These are phyloP conservation scores for Cryphonectria nitschkei DNA, from an alignment of 2,329 filamentous ascomycete genomes.

Conservation along the genomic window DNA sequence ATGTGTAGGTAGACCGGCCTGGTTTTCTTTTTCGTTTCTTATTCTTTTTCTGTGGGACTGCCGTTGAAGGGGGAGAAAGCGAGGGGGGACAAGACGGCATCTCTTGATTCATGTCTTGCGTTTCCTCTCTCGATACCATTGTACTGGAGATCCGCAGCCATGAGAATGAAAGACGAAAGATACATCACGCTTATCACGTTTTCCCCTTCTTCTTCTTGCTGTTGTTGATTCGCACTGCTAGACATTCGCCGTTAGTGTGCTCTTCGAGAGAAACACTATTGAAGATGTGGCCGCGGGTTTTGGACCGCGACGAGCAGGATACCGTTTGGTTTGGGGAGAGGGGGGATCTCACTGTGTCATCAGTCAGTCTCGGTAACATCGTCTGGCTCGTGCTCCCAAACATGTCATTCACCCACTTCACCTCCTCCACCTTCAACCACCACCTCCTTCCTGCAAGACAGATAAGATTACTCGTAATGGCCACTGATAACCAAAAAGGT, in stretches of 20 bases:
- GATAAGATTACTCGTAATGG: background rate
- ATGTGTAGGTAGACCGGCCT: constrained; percentile 19
- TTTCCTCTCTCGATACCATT: constrained; percentile 41
- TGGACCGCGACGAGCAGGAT: background rate
- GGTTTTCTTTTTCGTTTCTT: background rate
- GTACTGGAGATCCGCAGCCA: constrained; percentile 2
- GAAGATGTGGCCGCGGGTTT: background rate
- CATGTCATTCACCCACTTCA: background rate
- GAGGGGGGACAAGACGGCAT: background rate
- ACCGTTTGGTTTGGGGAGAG: background rate
- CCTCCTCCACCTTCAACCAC: background rate
- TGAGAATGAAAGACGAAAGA: constrained; percentile 6
- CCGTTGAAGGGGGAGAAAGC: background rate
- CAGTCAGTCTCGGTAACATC: background rate
- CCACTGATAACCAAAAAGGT: background rate
- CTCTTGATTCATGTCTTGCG: constrained; percentile 9
- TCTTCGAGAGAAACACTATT: background rate
- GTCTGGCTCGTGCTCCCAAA: background rate
- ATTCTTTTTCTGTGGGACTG: background rate
- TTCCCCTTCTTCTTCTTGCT: background rate
- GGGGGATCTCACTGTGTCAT: background rate
- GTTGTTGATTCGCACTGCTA: background rate
- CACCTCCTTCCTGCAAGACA: too few relatives aligned
- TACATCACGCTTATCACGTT: background rate
- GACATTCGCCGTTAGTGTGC: background rate